Base-by-base conservation (phyloP, 768 basidiomycete genomes). In the Daedaleopsis sinensis region DNA sequence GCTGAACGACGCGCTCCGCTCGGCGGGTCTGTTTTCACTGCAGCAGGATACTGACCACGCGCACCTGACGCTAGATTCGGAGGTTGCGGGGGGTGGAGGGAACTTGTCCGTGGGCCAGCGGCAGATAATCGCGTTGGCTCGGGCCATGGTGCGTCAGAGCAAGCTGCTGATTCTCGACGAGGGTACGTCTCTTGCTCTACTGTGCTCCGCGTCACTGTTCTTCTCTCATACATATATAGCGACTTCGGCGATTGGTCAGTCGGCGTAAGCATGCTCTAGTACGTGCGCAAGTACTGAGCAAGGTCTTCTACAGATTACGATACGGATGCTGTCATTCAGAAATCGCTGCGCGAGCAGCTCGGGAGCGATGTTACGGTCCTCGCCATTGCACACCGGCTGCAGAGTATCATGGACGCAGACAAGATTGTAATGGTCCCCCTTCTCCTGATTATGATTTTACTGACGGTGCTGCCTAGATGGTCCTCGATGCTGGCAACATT, bases 401-500 rank as follows among this genome's bases (percentile, higher is more conserved):
- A 80, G 58, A 87, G 82, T 8, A 82, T 87, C 60, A 84, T 85
- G 76, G 85, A 86, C 54, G 82, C 84, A 3, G 85, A 88, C 67
- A 82, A 82, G 65, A 82, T 87, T 47, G 77, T 86, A 59, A 57
- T 70, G 65, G 9, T 24, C 13, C 15, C 44, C 11, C 13, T 21
- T 47, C 13, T 56, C 15, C 10, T 12, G n/a, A 15, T 10, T 27
- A 8, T 18, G 15, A 47, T 53, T 18, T 16, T 38, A 18, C 13
- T 32, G 15, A 11, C 47, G 18, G 27, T 32, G 27, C 7, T 7
- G 32, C 15, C 21, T 21, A 79, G 80, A 79, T 80, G 75, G 77
- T 80, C 11, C 76, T 80, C 11, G 79, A 80, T 52, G 72, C 73
- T 12, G 79, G 80, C 37, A 70, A 64, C 6, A 70, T 79, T 23